Base-by-base conservation (phyloP, 2,329 filamentous ascomycete genomes). In the Saccharata proteae region DNA sequence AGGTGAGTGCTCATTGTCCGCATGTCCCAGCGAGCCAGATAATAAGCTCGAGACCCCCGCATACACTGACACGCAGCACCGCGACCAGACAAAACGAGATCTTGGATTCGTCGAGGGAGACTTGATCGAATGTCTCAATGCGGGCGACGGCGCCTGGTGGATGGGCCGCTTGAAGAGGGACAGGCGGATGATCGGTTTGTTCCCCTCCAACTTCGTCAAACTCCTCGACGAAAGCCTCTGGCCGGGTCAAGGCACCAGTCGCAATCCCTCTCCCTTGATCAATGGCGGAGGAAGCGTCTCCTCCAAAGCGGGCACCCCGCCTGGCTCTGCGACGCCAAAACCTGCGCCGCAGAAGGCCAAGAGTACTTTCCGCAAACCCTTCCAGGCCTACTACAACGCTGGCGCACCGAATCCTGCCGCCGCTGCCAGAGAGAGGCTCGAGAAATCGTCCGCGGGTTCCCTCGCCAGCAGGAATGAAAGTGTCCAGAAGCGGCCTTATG, bases 131-230 rank as follows among this genome's bases (percentile, higher is more conserved):
- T 94, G 88, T 51, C 68, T 98, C 32, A 98, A 98, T 55, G 90
- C 90, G 13, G 90, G 90, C 40, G 90, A 98, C 60, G 90, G 90
- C 31, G 86, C 83, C 27, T 98, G 90, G 90, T 98, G 90, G 90
- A 93, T 86, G 60, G 90, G 90, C 28, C 75, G 88, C 40, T 61
- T 98, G 51, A 82, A 78, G 51, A 75, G 90, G 45, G 90, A 98
- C 59, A 79, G 81, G 55, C 76, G 86, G 49, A 85, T 88, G 48
- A 78, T 94, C 47, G 90, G 90, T 32, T 67, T 90, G 13, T 98
- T 98, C 49, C 90, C 90, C 1, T 94, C 86, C 48, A 98, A 98
- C 60, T 98, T 98, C 51, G 90, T 98, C 51, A 74, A 92, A 52
- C 71, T 98, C 5, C 69, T 98, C 18, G 80, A 82, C 34, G 75